Conservation (phyloP, 371 early-diverging fungal genomes). For the Actinomucor elegans region DNA sequence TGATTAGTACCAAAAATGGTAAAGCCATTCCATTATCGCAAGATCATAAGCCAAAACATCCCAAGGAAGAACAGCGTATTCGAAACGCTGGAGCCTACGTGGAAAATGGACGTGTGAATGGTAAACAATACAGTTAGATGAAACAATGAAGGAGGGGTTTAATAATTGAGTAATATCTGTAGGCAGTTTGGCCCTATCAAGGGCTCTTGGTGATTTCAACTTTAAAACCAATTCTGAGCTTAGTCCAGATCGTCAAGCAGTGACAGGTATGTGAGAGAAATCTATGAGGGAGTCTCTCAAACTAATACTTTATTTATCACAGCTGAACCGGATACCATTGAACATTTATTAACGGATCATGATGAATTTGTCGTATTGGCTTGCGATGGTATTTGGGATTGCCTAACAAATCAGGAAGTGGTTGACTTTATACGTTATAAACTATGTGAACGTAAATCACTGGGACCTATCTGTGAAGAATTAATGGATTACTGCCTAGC, state of each 20-base stretch:
- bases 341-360: conserved; percentile 57
- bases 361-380: conserved; percentile 93
- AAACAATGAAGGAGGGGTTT: neutral
- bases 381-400: conserved; percentile 98
- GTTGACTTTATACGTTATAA: conserved; percentile 72
- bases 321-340: conserved; percentile 80
- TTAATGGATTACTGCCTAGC: conserved; percentile 89
- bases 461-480: conserved; percentile 72
- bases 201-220: conserved; percentile 94
- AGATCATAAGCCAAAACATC: conserved; percentile 90
- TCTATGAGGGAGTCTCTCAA: too few relatives aligned
- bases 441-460: conserved; percentile 48
- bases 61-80: conserved; percentile 78
- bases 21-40: conserved; percentile 69
- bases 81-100: conserved; percentile 88
- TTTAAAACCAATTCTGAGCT: conserved; percentile 79
- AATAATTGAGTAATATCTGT: too few relatives aligned
- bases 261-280: conserved; percentile 58
- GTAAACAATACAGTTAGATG: too few relatives aligned
- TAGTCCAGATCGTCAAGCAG: conserved; percentile 84
- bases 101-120: conserved; percentile 93
- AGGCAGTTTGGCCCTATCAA: conserved; percentile 90
- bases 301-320: neutral
- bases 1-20: conserved; percentile 71
- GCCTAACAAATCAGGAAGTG: conserved; percentile 84